These are phyloP conservation scores for Aspergillus bombycis DNA, from an alignment of 2,329 filamentous ascomycete genomes.

Conservation along the genomic window DNA sequence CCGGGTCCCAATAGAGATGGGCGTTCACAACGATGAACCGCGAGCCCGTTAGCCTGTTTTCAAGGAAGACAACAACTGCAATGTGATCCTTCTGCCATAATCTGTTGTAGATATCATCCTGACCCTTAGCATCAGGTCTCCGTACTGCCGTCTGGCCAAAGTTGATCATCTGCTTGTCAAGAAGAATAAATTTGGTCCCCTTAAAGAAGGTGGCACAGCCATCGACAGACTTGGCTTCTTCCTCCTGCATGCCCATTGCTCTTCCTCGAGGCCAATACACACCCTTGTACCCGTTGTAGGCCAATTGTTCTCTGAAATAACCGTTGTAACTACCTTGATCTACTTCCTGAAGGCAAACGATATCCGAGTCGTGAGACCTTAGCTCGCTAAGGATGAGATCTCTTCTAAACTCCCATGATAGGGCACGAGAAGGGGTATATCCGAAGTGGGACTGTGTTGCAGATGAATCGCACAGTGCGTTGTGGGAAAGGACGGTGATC, in stretches of 20 bases:
- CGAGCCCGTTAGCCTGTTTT: constrained; percentile 87
- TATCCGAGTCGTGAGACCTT: constrained; percentile 76
- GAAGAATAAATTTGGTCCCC: constrained; percentile 85
- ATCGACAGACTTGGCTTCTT: constrained; percentile 86
- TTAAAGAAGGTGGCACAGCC: constrained; percentile 98
- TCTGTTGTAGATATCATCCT: constrained; percentile 96
- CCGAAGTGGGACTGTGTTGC: constrained; percentile 84
- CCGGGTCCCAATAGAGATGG: constrained; percentile 93
- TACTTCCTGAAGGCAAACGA: constrained; percentile 91
- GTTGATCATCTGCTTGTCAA: constrained; percentile 93
- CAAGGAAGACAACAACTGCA: constrained; percentile 86
- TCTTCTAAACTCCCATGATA: constrained; percentile 85
- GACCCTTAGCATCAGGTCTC: constrained; percentile 93
- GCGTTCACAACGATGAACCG: constrained; percentile 91
- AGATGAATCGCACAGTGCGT: constrained; percentile 92
- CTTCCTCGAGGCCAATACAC: constrained; percentile 90
- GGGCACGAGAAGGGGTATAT: constrained; percentile 79
- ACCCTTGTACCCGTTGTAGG: constrained; percentile 87
- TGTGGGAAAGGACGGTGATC: constrained; percentile 89
- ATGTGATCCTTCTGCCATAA: constrained; percentile 99
- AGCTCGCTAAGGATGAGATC: constrained; percentile 84
- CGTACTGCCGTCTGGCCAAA: constrained; percentile 92
- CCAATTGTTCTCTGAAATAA: constrained; percentile 84
- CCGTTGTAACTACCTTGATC: constrained; percentile 90
- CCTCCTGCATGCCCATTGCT: constrained; percentile 87